Evolutionary conservation across 148 eudicot genomes (phyloP).

Genomic region (Diospyros lotus): DNA sequence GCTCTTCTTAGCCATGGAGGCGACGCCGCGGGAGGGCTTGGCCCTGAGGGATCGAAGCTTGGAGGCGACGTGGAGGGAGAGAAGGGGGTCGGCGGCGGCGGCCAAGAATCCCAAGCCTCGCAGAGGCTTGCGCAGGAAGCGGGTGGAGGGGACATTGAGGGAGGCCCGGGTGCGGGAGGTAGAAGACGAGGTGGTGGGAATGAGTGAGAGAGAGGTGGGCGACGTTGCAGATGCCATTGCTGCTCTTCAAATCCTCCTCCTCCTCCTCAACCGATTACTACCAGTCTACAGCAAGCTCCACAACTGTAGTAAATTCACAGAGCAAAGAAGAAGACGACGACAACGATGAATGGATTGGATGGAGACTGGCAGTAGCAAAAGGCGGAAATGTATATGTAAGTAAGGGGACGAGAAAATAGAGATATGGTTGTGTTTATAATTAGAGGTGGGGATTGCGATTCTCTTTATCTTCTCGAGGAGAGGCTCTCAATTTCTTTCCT

Average conservation of each 20-base stretch:
- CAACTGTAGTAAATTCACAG: not conserved
- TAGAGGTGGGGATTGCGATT: constrained; percentile 18
- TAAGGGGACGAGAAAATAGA: constrained; percentile 13
- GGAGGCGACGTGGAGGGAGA: constrained; percentile 48
- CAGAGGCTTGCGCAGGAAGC: constrained; percentile 38
- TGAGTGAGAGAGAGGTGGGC: constrained; percentile 47
- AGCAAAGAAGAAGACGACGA: not conserved
- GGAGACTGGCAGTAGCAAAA: not conserved
- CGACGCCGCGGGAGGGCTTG: constrained; percentile 50
- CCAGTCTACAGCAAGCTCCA: too few species aligned
- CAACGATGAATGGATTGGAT: not conserved
- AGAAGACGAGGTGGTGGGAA: constrained; percentile 40
- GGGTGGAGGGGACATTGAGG: constrained; percentile 28
- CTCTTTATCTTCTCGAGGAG: not conserved
- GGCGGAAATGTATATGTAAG: not conserved
- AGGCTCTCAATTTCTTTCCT: too few species aligned
- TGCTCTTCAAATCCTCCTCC: not conserved
- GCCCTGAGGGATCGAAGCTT: constrained; percentile 37
- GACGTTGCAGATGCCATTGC: constrained; percentile 76
- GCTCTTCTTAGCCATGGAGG: constrained; percentile 79
- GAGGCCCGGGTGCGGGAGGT: constrained; percentile 34
- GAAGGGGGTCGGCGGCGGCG: constrained; percentile 39
- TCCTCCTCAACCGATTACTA: too few species aligned
- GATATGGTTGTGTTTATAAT: constrained; percentile 10
- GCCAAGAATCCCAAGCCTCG: constrained; percentile 56